Evolutionary conservation across 345 rosid species (phyloP).

Genomic region (Linum trigynum): DNA sequence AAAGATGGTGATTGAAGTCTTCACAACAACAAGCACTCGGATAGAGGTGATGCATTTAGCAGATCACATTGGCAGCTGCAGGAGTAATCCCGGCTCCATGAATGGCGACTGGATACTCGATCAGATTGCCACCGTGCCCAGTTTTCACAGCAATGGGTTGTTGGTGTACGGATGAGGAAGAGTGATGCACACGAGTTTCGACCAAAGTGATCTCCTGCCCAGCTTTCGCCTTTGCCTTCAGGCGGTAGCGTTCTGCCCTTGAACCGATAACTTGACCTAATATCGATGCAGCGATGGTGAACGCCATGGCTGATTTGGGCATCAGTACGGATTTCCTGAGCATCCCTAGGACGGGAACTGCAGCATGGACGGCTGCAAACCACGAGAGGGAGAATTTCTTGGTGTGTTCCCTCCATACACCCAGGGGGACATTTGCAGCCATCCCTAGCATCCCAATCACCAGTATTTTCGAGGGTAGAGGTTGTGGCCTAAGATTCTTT

Average conservation of each 20-base stretch:
- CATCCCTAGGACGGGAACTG: slow-evolving; percentile 88
- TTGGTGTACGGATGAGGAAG: slow-evolving; percentile 13
- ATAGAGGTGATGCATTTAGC: slow-evolving; percentile 16
- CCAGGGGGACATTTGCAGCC: slow-evolving; percentile 90
- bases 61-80: slow-evolving; percentile 30
- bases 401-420: slow-evolving; percentile 95
- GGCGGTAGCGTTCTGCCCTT: slow-evolving; percentile 78
- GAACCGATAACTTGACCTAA: slow-evolving; percentile 91
- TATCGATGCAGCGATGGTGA: slow-evolving; percentile 79
- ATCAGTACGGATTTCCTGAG: slow-evolving; percentile 82
- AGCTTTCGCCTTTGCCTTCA: slow-evolving; percentile 34
- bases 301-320: slow-evolving; percentile 94
- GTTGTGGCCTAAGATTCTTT: slow-evolving; percentile 90
- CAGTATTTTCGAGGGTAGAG: slow-evolving; percentile 67
- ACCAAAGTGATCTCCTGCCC: slow-evolving; percentile 25
- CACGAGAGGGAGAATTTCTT: slow-evolving; percentile 71
- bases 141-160: slow-evolving; percentile 18
- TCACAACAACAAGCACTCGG: too few relatives aligned
- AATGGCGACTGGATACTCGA: slow-evolving; percentile 30
- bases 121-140: slow-evolving; percentile 24
- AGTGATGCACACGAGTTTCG: slow-evolving; percentile 8
- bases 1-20: too few relatives aligned
- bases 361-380: slow-evolving; percentile 89
- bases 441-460: slow-evolving; percentile 89
- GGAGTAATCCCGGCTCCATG: slow-evolving; percentile 24